Evolutionary conservation across 1,284 basidiomycete genomes (phyloP).

Genomic region (Peniophora sp.): DNA sequence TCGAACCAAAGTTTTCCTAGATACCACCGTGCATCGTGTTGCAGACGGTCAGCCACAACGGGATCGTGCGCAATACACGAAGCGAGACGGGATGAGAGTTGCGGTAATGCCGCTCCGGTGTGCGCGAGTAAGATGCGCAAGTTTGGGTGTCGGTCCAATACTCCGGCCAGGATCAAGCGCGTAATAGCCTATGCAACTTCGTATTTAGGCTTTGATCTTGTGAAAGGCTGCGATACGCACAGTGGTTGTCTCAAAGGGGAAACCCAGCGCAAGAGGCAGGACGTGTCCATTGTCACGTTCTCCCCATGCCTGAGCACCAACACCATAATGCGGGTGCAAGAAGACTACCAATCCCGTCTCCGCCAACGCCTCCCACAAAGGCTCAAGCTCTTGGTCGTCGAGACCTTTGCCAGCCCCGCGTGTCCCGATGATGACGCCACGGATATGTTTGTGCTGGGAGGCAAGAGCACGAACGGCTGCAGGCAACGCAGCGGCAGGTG

Average conservation of each 20-base stretch:
- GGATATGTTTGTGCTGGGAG: slow-evolving; percentile 51
- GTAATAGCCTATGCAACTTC: slow-evolving; percentile 52
- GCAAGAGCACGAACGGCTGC: slow-evolving; percentile 58
- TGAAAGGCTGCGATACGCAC: slow-evolving; percentile 33
- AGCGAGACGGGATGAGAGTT: slow-evolving; percentile 73
- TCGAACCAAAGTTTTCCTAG: slow-evolving; percentile 76
- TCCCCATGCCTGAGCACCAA: slow-evolving; percentile 62
- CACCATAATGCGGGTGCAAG: slow-evolving; percentile 78
- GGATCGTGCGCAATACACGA: slow-evolving; percentile 83
- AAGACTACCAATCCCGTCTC: slow-evolving; percentile 65
- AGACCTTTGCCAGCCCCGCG: slow-evolving; percentile 71
- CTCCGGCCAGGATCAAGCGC: slow-evolving; percentile 73
- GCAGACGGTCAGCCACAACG: slow-evolving; percentile 59
- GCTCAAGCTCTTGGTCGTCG: slow-evolving; percentile 70
- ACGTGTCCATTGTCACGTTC: slow-evolving; percentile 77
- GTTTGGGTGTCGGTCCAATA: slow-evolving; percentile 68
- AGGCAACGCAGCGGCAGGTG: slow-evolving; percentile 47
- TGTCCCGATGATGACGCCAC: slow-evolving; percentile 78
- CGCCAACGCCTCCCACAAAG: slow-evolving; percentile 70
- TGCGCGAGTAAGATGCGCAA: slow-evolving; percentile 77
- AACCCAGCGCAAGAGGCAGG: slow-evolving; percentile 76
- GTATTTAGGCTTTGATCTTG: not conserved
- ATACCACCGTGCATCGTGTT: slow-evolving; percentile 80
- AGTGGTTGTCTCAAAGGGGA: slow-evolving; percentile 84
- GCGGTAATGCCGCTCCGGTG: slow-evolving; percentile 76